phyloP scores from a whole-genome alignment of 306 rosid species.

The Potentilla sterilis region DNA sequence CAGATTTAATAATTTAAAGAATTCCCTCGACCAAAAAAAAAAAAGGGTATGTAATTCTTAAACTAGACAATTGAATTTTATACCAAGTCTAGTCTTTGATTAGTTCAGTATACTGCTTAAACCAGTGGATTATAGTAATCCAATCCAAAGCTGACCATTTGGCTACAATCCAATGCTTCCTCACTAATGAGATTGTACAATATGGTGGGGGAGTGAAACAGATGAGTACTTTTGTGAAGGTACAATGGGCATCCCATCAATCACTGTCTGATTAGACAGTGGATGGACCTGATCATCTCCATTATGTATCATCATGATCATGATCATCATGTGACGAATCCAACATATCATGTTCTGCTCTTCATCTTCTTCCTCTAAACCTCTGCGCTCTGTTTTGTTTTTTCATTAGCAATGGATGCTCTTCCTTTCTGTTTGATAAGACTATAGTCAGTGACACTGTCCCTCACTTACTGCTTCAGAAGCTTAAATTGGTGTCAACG shows the following conservation, averaged over 20 bases:
- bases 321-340: slow-evolving; percentile 43
- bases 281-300: slow-evolving; percentile 31
- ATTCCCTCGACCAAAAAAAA: too few species aligned
- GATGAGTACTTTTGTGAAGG: slow-evolving; percentile 31
- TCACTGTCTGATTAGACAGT: slow-evolving; percentile 36
- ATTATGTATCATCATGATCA: slow-evolving; percentile 16
- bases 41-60: background rate
- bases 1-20: too few species aligned
- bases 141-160: background rate
- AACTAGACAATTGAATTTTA: background rate
- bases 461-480: slow-evolving; percentile 13
- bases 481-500: slow-evolving; percentile 44
- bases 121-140: background rate
- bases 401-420: background rate
- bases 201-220: slow-evolving; percentile 16
- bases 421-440: slow-evolving; percentile 10
- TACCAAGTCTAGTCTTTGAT: background rate
- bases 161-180: slow-evolving; percentile 6
- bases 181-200: too few species aligned
- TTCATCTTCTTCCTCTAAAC: too few species aligned
- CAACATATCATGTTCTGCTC: slow-evolving; percentile 21
- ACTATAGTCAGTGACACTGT: slow-evolving; percentile 17
- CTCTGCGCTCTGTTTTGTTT: background rate
- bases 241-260: slow-evolving; percentile 28
- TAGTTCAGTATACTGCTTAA: background rate